Evolutionary conservation across 202 grass and related monocot species (phyloP), one percentile per base, ranked within the genome.

Genomic region (Brachypodium distachyon): DNA sequence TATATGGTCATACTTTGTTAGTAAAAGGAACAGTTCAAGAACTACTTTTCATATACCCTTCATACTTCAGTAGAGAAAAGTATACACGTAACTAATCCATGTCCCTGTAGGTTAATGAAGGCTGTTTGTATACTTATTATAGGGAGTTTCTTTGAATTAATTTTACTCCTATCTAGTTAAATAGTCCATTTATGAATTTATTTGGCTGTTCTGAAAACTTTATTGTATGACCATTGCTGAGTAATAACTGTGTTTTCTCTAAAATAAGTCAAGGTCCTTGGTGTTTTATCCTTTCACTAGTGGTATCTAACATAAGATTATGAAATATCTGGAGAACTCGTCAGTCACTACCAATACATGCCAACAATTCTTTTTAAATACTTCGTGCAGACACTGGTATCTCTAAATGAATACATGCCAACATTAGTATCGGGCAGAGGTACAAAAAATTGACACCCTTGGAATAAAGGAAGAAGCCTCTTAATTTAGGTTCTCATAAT

Each of bases 361-460:
- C 81, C 75, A 84, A 34, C 65, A 77, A 49, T 57, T 65, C 21
- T 41, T 65, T 65, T 41, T 25, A 21, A 13, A 62, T 36, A 62
- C 1, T 42, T 27, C 13, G 46, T 46, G 64, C 25, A 13, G 46
- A 67, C 8, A 69, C 41, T 3, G 42, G 25, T 6, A 31, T 69
- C 26, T 32, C 42, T 19, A 48, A 43, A 67, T 13, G 12, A 65
- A 43, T 67, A 69, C 50, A 74, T 83, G 42, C 81, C 58, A 84
- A 57, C 64, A 72, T 27, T 49, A 43, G 27, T 70, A 51, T 55
- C 56, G 38, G 48, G 23, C 53, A 55, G 55, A 77, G 53, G 38
- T 84, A 57, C 70, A 77, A 85, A 88, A 85, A 72, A n/a, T n/a
- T 73, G 65, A 36, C 55, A 84, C 46, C 46, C 52, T 56, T 61